phyloP scores from a whole-genome alignment of 1,284 basidiomycete species.

The Sanghuangporus baumii region DNA sequence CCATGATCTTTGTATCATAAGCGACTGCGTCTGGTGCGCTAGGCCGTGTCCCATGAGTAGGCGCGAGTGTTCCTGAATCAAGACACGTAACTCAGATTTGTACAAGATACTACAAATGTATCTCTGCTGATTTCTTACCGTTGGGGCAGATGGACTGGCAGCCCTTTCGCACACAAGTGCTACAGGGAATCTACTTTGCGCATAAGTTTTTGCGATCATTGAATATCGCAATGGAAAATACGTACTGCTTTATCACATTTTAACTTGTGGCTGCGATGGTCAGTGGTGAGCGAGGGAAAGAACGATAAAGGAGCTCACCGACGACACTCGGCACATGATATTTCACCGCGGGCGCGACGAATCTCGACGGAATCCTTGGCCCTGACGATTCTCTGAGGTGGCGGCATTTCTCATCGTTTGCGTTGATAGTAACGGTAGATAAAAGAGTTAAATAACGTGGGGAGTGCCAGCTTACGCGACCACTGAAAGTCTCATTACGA shows the following conservation, averaged over 20 bases:
- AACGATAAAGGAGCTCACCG: not conserved
- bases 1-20: slow-evolving; percentile 20
- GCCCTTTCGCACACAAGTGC: slow-evolving; percentile 14
- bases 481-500: not conserved
- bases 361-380: slow-evolving; percentile 2
- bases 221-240: not conserved
- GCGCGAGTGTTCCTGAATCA: not conserved
- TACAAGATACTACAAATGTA: not conserved
- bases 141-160: slow-evolving; percentile 17
- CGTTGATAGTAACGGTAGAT: not conserved
- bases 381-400: not conserved
- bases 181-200: slow-evolving; percentile 13
- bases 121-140: not conserved
- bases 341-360: slow-evolving; percentile 8
- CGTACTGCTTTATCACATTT: slow-evolving; percentile 18
- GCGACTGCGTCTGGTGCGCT: slow-evolving; percentile 20
- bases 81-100: not conserved
- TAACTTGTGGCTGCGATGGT: slow-evolving; percentile 4
- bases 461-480: not conserved
- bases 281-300: not conserved
- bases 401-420: not conserved
- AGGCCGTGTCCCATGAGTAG: not conserved
- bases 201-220: not conserved
- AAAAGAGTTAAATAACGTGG: not conserved
- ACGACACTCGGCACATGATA: slow-evolving; percentile 18